Evolutionary conservation across 371 early-diverging fungal species (phyloP).

Genomic region (Mucor circinelloides): DNA sequence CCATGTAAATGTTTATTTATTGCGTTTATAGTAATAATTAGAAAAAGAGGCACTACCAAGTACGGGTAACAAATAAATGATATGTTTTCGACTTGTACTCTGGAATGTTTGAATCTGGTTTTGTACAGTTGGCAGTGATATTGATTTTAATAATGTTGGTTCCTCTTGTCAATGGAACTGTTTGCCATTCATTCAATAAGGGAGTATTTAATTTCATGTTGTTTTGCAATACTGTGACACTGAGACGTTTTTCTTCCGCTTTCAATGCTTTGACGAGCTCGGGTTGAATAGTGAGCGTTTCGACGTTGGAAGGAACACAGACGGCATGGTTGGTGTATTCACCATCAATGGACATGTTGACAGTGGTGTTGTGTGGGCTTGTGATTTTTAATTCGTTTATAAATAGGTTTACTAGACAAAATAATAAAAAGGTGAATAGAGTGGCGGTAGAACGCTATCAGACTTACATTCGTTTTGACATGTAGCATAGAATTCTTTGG

Average conservation of each 20-base stretch:
- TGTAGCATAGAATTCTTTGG: conserved; percentile 18
- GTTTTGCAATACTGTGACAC: conserved; percentile 36
- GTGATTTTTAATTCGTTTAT: conserved; percentile 10
- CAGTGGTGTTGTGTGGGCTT: conserved; percentile 4
- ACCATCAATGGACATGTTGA: conserved; percentile 26
- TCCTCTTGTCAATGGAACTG: conserved; percentile 27
- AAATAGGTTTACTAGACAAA: conserved; percentile 15
- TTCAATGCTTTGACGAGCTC: conserved; percentile 22
- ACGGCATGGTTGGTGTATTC: conserved; percentile 37
- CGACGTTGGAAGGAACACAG: conserved; percentile 23
- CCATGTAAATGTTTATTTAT: neutral
- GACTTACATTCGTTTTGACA: conserved; percentile 12
- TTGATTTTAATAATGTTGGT: conserved; percentile 41
- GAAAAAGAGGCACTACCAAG: conserved; percentile 16
- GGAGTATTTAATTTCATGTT: conserved; percentile 30
- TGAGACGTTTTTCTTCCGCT: conserved; percentile 27
- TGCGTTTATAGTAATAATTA: neutral
- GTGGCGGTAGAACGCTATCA: too few relatives aligned
- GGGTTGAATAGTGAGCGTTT: conserved; percentile 30
- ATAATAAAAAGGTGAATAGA: too few relatives aligned
- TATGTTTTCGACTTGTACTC: conserved; percentile 43
- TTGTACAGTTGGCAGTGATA: conserved; percentile 38
- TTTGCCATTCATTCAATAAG: conserved; percentile 22
- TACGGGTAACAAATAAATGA: conserved; percentile 38
- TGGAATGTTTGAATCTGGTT: conserved; percentile 23